phyloP scores from a whole-genome alignment of 768 basidiomycete genomes.

The Tricholoma flavovirens region DNA sequence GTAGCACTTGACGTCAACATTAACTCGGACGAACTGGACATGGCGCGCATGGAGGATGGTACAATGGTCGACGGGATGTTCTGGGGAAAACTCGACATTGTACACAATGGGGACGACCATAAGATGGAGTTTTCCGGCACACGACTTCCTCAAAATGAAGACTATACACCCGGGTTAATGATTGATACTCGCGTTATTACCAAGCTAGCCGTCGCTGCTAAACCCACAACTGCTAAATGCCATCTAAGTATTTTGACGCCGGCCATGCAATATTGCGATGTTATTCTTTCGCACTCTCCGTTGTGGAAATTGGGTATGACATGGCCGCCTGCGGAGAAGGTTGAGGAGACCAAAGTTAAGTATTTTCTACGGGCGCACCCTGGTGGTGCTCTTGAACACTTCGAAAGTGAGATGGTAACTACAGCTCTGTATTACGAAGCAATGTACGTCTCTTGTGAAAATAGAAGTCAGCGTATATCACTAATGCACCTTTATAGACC shows the following conservation, averaged over 20 bases:
- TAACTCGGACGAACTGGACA: conserved; percentile 78
- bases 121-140: conserved; percentile 81
- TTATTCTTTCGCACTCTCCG: conserved; percentile 63
- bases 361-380: conserved; percentile 81
- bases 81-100: conserved; percentile 83
- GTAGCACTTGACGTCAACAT: conserved; percentile 78
- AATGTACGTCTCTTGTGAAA: conserved; percentile 42
- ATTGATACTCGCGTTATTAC: conserved; percentile 74
- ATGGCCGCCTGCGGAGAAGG: conserved; percentile 72
- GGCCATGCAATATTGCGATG: conserved; percentile 72
- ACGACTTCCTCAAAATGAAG: conserved; percentile 55
- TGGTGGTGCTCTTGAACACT: conserved; percentile 82
- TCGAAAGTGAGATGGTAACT: conserved; percentile 73
- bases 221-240: conserved; percentile 72
- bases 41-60: conserved; percentile 89
- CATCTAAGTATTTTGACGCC: conserved; percentile 71
- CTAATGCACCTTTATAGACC: conserved; percentile 43
- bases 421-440: conserved; percentile 86
- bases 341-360: conserved; percentile 69
- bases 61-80: conserved; percentile 80
- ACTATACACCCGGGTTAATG: conserved; percentile 61
- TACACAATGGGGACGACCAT: conserved; percentile 73
- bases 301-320: conserved; percentile 72
- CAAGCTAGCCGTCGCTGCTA: conserved; percentile 69
- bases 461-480: too few species aligned